Evolutionary conservation across 2,329 filamentous ascomycete genomes (phyloP).

Genomic region (Penicillium occitanis): DNA sequence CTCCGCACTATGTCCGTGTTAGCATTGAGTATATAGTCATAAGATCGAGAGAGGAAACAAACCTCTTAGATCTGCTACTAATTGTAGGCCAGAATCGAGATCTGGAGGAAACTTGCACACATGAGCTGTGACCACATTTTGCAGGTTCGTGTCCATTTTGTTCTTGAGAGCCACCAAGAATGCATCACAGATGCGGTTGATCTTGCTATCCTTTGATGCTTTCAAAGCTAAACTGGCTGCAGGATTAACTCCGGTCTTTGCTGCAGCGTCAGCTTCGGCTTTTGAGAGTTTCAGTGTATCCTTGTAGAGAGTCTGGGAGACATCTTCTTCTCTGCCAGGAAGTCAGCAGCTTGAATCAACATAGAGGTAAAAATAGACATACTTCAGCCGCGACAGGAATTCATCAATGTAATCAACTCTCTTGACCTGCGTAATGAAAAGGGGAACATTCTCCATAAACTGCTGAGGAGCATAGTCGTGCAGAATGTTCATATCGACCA

Average conservation of each 20-base stretch:
- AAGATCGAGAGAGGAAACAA: constrained; percentile 20
- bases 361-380: constrained; percentile 30
- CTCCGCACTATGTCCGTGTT: constrained; percentile 52
- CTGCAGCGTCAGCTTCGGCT: constrained; percentile 29
- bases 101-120: constrained; percentile 92
- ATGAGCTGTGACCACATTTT: constrained; percentile 91
- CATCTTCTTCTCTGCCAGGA: constrained; percentile 72
- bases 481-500: constrained; percentile 96
- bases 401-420: constrained; percentile 82
- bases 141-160: constrained; percentile 65
- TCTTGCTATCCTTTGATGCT: constrained; percentile 56
- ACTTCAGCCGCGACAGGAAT: constrained; percentile 83
- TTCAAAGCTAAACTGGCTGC: constrained; percentile 16
- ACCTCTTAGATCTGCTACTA: constrained; percentile 71
- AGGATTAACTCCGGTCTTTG: constrained; percentile 28
- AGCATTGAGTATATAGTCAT: not conserved
- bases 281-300: constrained; percentile 65
- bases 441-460: constrained; percentile 71
- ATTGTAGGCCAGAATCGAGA: constrained; percentile 75
- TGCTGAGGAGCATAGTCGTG: constrained; percentile 89
- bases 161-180: constrained; percentile 68
- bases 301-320: constrained; percentile 88
- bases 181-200: constrained; percentile 85
- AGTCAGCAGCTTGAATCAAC: constrained; percentile 28
- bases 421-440: constrained; percentile 82